These are phyloP conservation scores for Rhododendron henanense DNA, from an alignment of 148 eudicot species.

Conservation along the genomic window DNA sequence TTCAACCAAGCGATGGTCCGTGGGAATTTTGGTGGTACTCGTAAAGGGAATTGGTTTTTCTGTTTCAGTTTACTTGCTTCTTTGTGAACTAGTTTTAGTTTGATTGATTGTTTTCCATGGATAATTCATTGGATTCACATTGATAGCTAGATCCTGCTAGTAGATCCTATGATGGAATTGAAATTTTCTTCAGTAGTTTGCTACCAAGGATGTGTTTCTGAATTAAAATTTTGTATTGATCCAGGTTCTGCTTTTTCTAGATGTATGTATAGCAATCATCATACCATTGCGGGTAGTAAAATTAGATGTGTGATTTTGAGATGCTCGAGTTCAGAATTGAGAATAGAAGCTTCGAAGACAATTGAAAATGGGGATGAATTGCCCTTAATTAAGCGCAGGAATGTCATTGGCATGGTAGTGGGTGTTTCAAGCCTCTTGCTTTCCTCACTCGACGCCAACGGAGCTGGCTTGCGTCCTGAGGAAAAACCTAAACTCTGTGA, in stretches of 20 bases:
- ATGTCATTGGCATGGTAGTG: slow-evolving; percentile 39
- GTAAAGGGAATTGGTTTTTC: neutral
- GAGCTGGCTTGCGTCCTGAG: slow-evolving; percentile 91
- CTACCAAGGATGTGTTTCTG: neutral
- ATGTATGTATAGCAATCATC: slow-evolving; percentile 17
- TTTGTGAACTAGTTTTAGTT: neutral
- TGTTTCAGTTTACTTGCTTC: neutral
- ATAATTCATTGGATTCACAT: neutral
- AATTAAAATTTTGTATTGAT: neutral
- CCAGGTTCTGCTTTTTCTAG: slow-evolving; percentile 39
- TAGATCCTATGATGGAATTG: neutral
- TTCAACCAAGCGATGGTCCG: neutral
- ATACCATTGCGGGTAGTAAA: slow-evolving; percentile 16
- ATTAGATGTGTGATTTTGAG: slow-evolving; percentile 16
- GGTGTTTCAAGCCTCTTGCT: slow-evolving; percentile 45
- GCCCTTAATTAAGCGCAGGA: slow-evolving; percentile 42
- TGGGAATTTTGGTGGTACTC: neutral
- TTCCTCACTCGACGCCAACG: slow-evolving; percentile 32
- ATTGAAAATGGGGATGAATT: slow-evolving; percentile 14
- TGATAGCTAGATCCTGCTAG: neutral
- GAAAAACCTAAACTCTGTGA: slow-evolving; percentile 83
- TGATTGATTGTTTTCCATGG: neutral
- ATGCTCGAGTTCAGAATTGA: slow-evolving; percentile 30
- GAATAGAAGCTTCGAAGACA: slow-evolving; percentile 15
- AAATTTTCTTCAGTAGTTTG: neutral